phyloP scores from a whole-genome alignment of 2,329 filamentous ascomycete species.

The Fusarium liriodendri region DNA sequence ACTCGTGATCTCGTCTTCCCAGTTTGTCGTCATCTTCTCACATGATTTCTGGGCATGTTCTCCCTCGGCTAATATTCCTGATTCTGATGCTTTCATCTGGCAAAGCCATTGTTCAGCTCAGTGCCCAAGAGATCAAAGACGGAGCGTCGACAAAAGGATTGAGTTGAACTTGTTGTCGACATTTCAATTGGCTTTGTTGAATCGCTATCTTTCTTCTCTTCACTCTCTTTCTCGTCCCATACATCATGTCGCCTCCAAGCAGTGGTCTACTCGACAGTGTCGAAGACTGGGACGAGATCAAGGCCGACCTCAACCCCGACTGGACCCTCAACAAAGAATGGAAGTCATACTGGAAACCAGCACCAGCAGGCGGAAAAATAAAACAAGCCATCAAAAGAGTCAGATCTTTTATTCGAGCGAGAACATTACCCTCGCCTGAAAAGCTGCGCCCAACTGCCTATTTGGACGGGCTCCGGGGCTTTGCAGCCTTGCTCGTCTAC shows the following conservation, averaged over 20 bases:
- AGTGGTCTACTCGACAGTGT: conserved; percentile 48
- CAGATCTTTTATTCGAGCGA: conserved; percentile 26
- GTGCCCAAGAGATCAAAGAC: conserved; percentile 5
- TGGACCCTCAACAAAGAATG: conserved; percentile 36
- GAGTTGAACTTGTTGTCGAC: background rate
- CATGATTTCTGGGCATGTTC: conserved; percentile 17
- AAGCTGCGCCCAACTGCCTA: conserved; percentile 65
- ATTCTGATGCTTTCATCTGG: conserved; percentile 3
- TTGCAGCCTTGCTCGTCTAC: conserved; percentile 75
- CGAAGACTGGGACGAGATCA: conserved; percentile 49
- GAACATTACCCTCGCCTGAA: conserved; percentile 25
- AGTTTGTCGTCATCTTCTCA: conserved; percentile 22
- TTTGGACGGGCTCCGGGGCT: conserved; percentile 72
- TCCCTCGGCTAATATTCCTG: conserved; percentile 25
- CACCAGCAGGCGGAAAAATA: conserved; percentile 23
- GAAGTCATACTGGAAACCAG: conserved; percentile 46
- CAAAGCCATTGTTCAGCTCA: background rate
- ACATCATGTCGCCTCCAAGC: conserved; percentile 46
- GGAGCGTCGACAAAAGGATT: conserved; percentile 2
- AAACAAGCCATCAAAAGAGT: conserved; percentile 15
- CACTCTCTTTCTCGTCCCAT: background rate
- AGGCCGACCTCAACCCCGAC: conserved; percentile 33
- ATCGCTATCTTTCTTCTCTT: background rate
- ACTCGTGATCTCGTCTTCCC: background rate
- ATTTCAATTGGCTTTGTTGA: background rate